Conservation (phyloP, 208 protist species). For the Phytomonas serpens region DNA sequence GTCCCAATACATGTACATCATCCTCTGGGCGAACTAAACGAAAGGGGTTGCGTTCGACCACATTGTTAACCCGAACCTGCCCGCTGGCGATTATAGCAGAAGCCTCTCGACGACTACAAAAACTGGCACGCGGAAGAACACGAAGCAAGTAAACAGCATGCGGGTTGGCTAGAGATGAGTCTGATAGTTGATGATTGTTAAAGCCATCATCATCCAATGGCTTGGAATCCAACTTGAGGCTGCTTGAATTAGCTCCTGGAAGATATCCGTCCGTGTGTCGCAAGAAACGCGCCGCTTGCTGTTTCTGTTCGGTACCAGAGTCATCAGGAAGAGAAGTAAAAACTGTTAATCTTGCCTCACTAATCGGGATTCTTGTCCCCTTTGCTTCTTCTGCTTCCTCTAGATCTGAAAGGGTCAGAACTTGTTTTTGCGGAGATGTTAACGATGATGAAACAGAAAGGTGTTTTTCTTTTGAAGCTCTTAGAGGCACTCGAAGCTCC, state of each 20-base stretch:
- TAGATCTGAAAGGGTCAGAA: constrained; percentile 39
- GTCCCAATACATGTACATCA: constrained; percentile 63
- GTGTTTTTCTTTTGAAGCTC: neutral
- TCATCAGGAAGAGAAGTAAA: neutral
- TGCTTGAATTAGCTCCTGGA: neutral
- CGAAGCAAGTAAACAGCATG: constrained; percentile 63
- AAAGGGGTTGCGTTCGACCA: constrained; percentile 82
- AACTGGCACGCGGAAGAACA: constrained; percentile 64
- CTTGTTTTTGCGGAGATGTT: neutral
- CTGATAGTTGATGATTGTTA: neutral
- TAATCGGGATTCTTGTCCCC: neutral
- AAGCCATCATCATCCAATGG: neutral
- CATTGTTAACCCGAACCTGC: constrained; percentile 78
- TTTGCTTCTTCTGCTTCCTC: constrained; percentile 10
- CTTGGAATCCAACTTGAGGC: neutral
- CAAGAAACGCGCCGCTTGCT: neutral
- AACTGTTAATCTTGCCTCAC: neutral
- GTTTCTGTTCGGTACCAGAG: neutral
- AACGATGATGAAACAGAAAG: neutral
- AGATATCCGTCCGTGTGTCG: neutral
- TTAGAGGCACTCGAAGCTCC: neutral
- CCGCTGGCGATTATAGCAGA: constrained; percentile 60
- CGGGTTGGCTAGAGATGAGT: neutral
- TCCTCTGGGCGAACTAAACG: constrained; percentile 62
- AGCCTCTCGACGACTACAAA: constrained; percentile 77